These are phyloP conservation scores for Leccinum insolens DNA, from an alignment of 1,284 basidiomycete genomes.

Conservation along the genomic window DNA sequence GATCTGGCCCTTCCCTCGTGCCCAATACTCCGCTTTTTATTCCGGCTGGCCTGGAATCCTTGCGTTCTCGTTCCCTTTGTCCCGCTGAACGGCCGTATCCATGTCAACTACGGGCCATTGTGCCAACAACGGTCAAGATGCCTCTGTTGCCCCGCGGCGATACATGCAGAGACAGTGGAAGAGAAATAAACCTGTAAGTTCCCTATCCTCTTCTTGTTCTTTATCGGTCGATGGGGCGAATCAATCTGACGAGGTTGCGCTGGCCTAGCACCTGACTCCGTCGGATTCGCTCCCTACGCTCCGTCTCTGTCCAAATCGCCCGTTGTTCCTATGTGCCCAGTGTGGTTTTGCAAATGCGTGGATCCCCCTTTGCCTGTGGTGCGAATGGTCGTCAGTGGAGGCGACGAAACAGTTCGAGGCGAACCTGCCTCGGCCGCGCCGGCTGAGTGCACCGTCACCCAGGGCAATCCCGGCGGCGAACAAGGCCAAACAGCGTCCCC, in stretches of 20 bases:
- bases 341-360: constrained; percentile 56
- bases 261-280: constrained; percentile 43
- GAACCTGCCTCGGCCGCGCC: constrained; percentile 36
- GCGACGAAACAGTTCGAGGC: constrained; percentile 41
- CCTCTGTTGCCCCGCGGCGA: constrained; percentile 28
- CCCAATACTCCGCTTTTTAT: constrained; percentile 26
- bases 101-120: constrained; percentile 19
- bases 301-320: constrained; percentile 48
- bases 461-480: constrained; percentile 28
- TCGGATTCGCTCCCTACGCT: constrained; percentile 56
- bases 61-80: constrained; percentile 10
- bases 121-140: constrained; percentile 18
- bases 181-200: constrained; percentile 36
- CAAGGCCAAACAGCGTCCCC: constrained; percentile 11
- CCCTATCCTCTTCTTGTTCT: neutral
- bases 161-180: constrained; percentile 40
- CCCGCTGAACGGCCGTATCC: neutral
- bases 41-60: constrained; percentile 15
- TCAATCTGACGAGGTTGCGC: constrained; percentile 16
- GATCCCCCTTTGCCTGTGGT: constrained; percentile 60
- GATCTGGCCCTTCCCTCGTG: constrained; percentile 34
- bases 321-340: constrained; percentile 49
- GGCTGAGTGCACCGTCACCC: constrained; percentile 41
- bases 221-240: constrained; percentile 10
- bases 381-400: constrained; percentile 48